Evolutionary conservation across 2,329 filamentous ascomycete species (phyloP).

Genomic region (Botrytis fabae): DNA sequence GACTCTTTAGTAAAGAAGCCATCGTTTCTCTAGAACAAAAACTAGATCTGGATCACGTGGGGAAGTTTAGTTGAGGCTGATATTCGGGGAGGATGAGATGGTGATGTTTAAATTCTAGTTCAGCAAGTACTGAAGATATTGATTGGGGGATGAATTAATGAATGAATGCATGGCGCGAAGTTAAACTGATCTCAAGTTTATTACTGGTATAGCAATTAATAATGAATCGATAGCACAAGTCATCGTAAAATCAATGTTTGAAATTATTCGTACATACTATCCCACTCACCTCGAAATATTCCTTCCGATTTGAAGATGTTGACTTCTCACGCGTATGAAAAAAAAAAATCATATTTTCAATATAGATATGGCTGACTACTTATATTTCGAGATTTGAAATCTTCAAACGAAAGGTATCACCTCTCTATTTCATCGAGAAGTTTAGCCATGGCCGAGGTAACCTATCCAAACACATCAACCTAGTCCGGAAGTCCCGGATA

Average conservation of each 20-base stretch:
- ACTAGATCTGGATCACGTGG: background rate
- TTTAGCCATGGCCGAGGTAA: background rate
- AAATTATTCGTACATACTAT: background rate
- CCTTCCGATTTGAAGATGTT: background rate
- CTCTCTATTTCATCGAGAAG: background rate
- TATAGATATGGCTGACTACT: background rate
- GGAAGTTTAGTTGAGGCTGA: background rate
- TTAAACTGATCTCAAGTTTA: background rate
- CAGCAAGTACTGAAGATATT: background rate
- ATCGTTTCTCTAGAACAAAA: background rate
- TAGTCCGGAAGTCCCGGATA: background rate
- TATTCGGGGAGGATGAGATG: background rate
- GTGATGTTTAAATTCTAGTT: background rate
- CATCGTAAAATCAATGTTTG: background rate
- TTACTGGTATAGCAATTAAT: fast-evolving
- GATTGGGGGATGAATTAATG: fast-evolving
- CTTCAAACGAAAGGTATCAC: background rate
- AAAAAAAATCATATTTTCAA: background rate
- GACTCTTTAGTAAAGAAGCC: background rate
- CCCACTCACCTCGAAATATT: background rate
- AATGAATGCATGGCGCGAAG: fast-evolving
- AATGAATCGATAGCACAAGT: background rate
- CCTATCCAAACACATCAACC: background rate
- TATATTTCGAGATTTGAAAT: background rate
- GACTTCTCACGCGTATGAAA: background rate